Percentiles rank a stretch among this genome's conserved stretches.
Conservation (phyloP, 306 rosid species). For the Inga oerstediana region DNA sequence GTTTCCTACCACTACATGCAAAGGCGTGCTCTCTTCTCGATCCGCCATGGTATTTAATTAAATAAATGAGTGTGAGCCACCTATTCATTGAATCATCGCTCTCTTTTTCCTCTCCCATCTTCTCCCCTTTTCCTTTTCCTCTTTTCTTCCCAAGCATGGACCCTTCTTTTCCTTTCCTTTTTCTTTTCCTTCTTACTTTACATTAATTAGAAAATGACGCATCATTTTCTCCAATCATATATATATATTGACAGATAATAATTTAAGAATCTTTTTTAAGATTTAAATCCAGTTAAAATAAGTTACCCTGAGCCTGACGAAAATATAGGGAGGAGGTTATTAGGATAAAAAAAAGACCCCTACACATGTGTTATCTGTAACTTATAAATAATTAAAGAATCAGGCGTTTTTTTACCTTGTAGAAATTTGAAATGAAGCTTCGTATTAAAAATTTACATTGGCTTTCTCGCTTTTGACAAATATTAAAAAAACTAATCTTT, state of each 20-base stretch:
- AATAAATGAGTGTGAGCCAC: background rate
- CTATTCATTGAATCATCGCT: background rate
- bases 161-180: background rate
- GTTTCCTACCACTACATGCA: constrained; percentile 48
- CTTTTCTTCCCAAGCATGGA: background rate
- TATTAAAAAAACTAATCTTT: constrained; percentile 3
- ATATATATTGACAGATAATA: background rate
- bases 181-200: background rate
- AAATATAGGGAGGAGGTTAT: background rate
- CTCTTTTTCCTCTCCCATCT: background rate
- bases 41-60: background rate
- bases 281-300: background rate
- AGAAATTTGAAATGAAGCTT: constrained; percentile 6
- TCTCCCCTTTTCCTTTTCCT: background rate
- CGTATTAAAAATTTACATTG: background rate
- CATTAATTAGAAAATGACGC: constrained; percentile 6
- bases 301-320: background rate
- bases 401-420: background rate
- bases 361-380: background rate
- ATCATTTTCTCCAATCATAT: background rate
- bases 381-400: background rate
- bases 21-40: constrained; percentile 45
- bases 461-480: background rate
- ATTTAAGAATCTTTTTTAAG: background rate
- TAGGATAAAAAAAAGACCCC: too few species aligned